Base-by-base conservation (phyloP, 257 asterid genomes). In the Petunia secreta region DNA sequence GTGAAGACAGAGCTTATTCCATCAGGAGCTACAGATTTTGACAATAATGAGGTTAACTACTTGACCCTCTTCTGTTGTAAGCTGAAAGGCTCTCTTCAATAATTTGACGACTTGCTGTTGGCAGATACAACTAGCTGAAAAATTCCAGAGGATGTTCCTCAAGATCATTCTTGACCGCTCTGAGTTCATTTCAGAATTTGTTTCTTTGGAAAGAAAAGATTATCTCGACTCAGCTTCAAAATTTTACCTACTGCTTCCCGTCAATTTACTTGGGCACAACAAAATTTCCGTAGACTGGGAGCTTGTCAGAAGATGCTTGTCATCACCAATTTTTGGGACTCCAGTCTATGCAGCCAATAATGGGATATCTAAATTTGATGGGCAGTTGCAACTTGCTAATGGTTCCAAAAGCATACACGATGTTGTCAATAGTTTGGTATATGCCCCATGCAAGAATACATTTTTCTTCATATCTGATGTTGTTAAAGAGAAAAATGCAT, bases 391-490 rank as follows among this genome's bases (percentile, higher is more conserved):
- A 85, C 99, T 96, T 82, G 92, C 92, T 77, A 89, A 91, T 86
- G 98, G 97, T 82, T 79, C 82, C 76, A 84, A 83, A 83, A 90
- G 88, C 60, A 46, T 80, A 60, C 76, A 87, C 80, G 97, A 96
- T 83, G 86, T 89, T 68, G 84, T 87, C 75, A 85, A 88, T 85
- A 92, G 99, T 89, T 89, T 94, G 93, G 95, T 93, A 62, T 96
- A 92, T 82, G 94, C 90, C 77, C 97, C 97, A 54, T 89, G 92
- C 90, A 96, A 82, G 85, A 60, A 82, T 40, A 87, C 77, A 41
- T 96, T 92, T 88, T 94, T 85, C 92, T 94, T 96, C 83, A 85
- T 96, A 80, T 84, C 95, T 82, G 99, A 88, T 68, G 87, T 92
- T 85, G 75, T 88, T 74, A 75, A 44, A n/a, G 86, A 85, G 74